A percentile compares a stretch with the other conserved stretches of the same genome.
These are phyloP conservation scores for Cystobasidiaceae sp. DNA, from an alignment of 1,284 basidiomycete species.

Conservation along the genomic window DNA sequence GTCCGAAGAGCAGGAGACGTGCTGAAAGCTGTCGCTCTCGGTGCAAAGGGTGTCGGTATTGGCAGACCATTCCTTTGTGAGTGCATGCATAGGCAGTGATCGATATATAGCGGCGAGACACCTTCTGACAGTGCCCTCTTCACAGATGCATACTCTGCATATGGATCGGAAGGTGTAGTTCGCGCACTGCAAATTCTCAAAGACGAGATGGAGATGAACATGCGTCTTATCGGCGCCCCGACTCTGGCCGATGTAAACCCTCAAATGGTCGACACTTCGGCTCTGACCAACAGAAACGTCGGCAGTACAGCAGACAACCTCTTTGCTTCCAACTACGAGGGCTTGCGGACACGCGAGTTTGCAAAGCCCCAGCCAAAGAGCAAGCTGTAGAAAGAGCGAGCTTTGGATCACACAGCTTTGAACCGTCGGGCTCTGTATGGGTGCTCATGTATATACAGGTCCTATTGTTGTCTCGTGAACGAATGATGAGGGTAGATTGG, in stretches of 20 bases:
- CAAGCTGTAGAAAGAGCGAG: background rate
- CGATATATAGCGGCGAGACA: background rate
- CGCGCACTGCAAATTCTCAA: constrained; percentile 47
- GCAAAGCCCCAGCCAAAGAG: constrained; percentile 13
- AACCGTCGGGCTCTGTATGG: too few relatives aligned
- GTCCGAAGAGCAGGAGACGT: constrained; percentile 84
- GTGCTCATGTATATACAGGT: too few relatives aligned
- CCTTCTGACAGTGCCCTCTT: constrained; percentile 61
- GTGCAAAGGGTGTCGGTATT: constrained; percentile 68
- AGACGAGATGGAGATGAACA: constrained; percentile 80
- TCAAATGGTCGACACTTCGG: constrained; percentile 79
- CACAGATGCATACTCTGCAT: constrained; percentile 61
- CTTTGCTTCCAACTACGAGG: constrained; percentile 21
- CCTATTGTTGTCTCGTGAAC: too few relatives aligned
- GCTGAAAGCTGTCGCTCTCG: constrained; percentile 80
- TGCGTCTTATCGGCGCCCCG: constrained; percentile 77
- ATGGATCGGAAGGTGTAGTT: constrained; percentile 63
- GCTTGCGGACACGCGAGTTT: constrained; percentile 21
- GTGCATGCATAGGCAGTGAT: constrained; percentile 53
- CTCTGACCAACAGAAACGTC: constrained; percentile 50
- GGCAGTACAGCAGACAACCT: constrained; percentile 18
- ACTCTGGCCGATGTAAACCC: constrained; percentile 71
- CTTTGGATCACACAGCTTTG: background rate
- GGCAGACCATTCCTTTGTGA: constrained; percentile 13
- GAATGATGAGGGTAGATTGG: too few relatives aligned